Percentiles rank a stretch among this genome's conserved stretches.
Conservation (phyloP, 2,329 filamentous ascomycete genomes). For the Verticillium nubilum region DNA sequence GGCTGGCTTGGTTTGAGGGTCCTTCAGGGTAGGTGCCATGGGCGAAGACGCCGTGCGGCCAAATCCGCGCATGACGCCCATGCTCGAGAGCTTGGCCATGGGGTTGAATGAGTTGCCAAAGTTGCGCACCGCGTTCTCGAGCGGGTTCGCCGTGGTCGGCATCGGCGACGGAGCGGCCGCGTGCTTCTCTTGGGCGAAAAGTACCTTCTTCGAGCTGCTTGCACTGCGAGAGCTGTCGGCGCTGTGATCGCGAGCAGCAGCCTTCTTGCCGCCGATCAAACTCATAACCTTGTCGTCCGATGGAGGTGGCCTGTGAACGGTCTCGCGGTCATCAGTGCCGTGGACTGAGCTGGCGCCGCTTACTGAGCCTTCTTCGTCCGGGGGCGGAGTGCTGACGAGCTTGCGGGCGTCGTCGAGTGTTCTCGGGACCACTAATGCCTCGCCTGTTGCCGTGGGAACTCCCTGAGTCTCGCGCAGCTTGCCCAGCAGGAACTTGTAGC, state of each 20-base stretch:
- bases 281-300: conserved; percentile 63
- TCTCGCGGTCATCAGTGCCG: conserved; percentile 31
- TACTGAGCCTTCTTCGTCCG: conserved; percentile 55
- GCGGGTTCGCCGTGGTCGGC: conserved; percentile 17
- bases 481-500: conserved; percentile 89
- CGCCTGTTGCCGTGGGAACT: conserved; percentile 30
- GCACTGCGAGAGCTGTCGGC: conserved; percentile 66
- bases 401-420: conserved; percentile 91
- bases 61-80: conserved; percentile 71
- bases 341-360: conserved; percentile 50
- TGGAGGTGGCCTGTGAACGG: conserved; percentile 19
- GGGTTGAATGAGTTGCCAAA: conserved; percentile 79
- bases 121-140: conserved; percentile 72
- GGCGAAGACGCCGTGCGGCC: conserved; percentile 49
- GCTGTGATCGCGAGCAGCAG: conserved; percentile 60
- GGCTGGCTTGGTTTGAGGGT: conserved; percentile 22
- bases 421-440: conserved; percentile 64
- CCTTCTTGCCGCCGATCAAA: conserved; percentile 62
- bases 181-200: conserved; percentile 40
- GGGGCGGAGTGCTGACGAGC: conserved; percentile 70
- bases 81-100: conserved; percentile 69
- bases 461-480: conserved; percentile 70
- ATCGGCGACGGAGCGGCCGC: conserved; percentile 24
- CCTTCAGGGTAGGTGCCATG: conserved; percentile 26
- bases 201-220: conserved; percentile 53